Evolutionary conservation across 495 filamentous ascomycete genomes (phyloP), one percentile per base, ranked within the genome.

Genomic region (Neurospora pannonica): DNA sequence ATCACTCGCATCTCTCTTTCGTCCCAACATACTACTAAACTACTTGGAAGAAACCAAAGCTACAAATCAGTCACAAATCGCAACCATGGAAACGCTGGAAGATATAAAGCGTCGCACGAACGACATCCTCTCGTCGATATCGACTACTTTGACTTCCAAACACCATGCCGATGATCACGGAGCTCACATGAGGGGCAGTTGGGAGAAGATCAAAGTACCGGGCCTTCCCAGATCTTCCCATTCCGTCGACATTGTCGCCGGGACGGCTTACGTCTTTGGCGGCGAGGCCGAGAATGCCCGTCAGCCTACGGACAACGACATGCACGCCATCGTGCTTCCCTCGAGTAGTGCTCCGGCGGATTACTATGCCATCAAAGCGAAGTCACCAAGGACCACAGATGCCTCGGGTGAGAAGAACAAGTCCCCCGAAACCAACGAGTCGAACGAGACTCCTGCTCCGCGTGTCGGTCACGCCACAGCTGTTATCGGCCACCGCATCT

Each of bases 201-300:
- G 90, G 86, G 83, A 88, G 71, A 86, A 87, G 73, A 85, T 93
- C 71, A 78, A 84, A 1, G 75, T 86, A 38, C 85, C 85, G 19
- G 76, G 83, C 2, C 83, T 96, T 5, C 89, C 88, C 19, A 87
- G 92, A 13, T 92, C 90, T 4, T 90, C 91, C 0, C 93, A 95
- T 77, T 87, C 89, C 6, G 78, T 93, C 70, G 89, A 92, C 19
- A 83, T 94, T 70, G 79, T 95, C 38, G 87, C 86, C 72, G 86
- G 88, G n/a, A 86, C 87, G 62, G 88, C 89, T 19, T 94, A 92
- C 81, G 87, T 92, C 75, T 92, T 92, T 79, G 91, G 90, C 74
- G 90, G 90, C 78, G 87, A 90, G 78, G 79, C 82, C 71, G 78
- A 81, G 37, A 72, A 74, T 37, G 78, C 84, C 40, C 80, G 84